Evolutionary conservation across 345 rosid genomes (phyloP).

Genomic region (Arabidopsis suecica): DNA sequence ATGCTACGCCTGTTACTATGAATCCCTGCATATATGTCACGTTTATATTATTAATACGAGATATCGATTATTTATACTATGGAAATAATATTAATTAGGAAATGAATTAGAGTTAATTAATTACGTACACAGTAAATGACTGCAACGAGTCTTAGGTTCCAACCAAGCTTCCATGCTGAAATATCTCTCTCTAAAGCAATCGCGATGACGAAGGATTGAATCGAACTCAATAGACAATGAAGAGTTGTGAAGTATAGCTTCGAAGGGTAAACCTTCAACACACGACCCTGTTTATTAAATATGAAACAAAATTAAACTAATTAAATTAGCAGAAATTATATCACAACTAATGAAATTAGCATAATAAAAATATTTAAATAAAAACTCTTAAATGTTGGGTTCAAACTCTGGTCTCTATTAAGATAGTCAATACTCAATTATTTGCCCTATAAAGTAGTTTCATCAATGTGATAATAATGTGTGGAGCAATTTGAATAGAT

Average conservation of each 20-base stretch:
- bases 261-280: constrained; percentile 73
- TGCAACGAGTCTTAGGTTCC: constrained; percentile 76
- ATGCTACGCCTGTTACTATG: constrained; percentile 84
- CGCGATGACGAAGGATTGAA: constrained; percentile 78
- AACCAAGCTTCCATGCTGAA: constrained; percentile 76
- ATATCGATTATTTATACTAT: background rate
- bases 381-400: background rate
- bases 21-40: constrained; percentile 63
- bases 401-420: background rate
- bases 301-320: background rate
- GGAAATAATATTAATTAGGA: background rate
- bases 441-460: background rate
- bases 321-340: no score
- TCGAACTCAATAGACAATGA: constrained; percentile 73
- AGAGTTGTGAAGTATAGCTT: constrained; percentile 85
- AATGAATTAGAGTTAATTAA: background rate
- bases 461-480: background rate
- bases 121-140: constrained; percentile 89
- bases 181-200: constrained; percentile 78
- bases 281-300: constrained; percentile 53
- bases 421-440: background rate
- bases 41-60: constrained; percentile 5
- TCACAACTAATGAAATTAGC: background rate
- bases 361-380: background rate
- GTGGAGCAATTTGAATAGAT: constrained; percentile 3